Conservation (phyloP, 2,329 filamentous ascomycete genomes). For the Plectosphaerella sp. region DNA sequence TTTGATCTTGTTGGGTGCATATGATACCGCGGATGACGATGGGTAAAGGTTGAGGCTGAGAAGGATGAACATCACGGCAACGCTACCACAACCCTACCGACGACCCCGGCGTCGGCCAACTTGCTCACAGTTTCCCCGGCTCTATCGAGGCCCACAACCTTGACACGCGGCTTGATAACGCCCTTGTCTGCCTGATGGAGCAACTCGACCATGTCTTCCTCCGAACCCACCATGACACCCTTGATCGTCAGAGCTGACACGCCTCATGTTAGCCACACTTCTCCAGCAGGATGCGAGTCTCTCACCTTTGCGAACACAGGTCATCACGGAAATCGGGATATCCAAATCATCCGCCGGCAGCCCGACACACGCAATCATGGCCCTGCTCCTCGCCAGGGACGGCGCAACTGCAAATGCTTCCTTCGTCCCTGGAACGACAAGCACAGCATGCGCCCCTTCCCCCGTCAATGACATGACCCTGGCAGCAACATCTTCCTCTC, state of each 20-base stretch:
- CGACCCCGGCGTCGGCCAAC: background rate
- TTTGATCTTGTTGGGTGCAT: too few relatives aligned
- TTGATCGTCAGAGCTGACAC: slow-evolving; percentile 6
- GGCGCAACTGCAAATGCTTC: slow-evolving; percentile 18
- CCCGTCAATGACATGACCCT: slow-evolving; percentile 16
- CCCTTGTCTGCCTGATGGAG: background rate
- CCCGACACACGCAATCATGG: slow-evolving; percentile 17
- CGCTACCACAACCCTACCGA: background rate
- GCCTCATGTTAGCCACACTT: background rate
- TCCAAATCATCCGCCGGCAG: slow-evolving; percentile 20
- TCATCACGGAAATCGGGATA: slow-evolving; percentile 14
- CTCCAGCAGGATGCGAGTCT: background rate
- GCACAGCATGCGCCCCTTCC: slow-evolving; percentile 19
- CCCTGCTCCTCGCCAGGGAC: slow-evolving; percentile 17
- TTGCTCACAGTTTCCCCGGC: background rate
- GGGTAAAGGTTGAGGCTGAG: too few relatives aligned
- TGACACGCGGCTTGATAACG: background rate
- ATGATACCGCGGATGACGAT: too few relatives aligned
- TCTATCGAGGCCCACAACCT: background rate
- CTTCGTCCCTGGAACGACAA: slow-evolving; percentile 21
- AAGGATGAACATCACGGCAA: background rate
- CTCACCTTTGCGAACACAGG: slow-evolving; percentile 4
- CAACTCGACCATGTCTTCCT: slow-evolving; percentile 2
- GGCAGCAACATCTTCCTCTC: slow-evolving; percentile 11
- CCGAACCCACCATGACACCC: slow-evolving; percentile 2